These are phyloP conservation scores for Oryza nivara DNA, from an alignment of 176 grass and related monocot species.

Conservation along the genomic window DNA sequence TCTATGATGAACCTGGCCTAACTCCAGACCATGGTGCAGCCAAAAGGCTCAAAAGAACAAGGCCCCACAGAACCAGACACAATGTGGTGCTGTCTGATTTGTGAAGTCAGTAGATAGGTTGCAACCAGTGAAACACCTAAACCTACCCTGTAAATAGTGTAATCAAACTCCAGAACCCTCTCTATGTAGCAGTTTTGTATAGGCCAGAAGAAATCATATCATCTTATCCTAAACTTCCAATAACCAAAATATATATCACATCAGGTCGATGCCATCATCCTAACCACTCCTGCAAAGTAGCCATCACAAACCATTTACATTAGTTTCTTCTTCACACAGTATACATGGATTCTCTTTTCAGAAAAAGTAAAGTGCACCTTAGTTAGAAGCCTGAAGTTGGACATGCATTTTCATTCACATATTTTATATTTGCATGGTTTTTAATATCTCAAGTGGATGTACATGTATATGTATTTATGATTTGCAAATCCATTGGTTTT, in stretches of 20 bases:
- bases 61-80: background rate
- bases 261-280: slow-evolving; percentile 19
- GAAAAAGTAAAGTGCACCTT: background rate
- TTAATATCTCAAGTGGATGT: background rate
- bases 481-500: background rate
- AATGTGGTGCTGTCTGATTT: slow-evolving; percentile 6
- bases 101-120: background rate
- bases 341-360: background rate
- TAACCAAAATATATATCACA: slow-evolving; percentile 10
- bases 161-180: background rate
- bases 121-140: background rate
- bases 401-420: background rate
- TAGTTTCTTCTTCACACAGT: background rate
- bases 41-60: background rate
- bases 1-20: background rate
- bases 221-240: slow-evolving; percentile 28
- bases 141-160: background rate
- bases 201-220: background rate
- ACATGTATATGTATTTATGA: background rate
- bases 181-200: too few relatives aligned
- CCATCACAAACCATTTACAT: background rate
- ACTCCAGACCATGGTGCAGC: background rate
- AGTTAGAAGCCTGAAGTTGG: too few relatives aligned
- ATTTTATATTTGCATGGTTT: background rate
- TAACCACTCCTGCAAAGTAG: slow-evolving; percentile 13